Evolutionary conservation across 2,329 filamentous ascomycete species (phyloP).

Genomic region (Chaetomium sp.): DNA sequence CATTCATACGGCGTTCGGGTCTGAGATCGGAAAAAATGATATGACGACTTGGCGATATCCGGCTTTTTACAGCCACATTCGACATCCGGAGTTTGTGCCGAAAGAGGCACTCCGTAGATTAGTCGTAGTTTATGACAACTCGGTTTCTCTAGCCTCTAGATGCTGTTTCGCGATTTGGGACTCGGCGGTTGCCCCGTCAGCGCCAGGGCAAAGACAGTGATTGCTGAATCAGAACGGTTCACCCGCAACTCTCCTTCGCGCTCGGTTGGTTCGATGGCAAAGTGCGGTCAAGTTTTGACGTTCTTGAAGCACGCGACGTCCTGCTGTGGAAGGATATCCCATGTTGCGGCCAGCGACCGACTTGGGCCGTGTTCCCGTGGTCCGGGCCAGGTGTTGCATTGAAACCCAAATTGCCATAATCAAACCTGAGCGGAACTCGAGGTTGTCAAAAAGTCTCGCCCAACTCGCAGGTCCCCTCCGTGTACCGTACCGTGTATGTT

Average conservation of each 20-base stretch:
- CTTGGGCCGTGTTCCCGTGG: neutral
- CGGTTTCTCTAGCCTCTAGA: slow-evolving; percentile 14
- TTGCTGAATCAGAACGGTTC: no score
- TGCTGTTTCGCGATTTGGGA: neutral
- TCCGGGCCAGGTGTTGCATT: slow-evolving; percentile 21
- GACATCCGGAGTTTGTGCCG: slow-evolving; percentile 27
- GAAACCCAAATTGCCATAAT: slow-evolving; percentile 26
- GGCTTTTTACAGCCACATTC: slow-evolving; percentile 29
- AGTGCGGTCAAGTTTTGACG: neutral
- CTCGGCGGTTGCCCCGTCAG: no score
- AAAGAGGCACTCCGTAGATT: slow-evolving; percentile 27
- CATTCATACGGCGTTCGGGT: slow-evolving; percentile 49
- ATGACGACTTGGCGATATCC: slow-evolving; percentile 35
- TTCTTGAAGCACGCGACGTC: neutral
- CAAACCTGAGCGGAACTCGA: slow-evolving; percentile 15
- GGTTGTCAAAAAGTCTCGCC: neutral
- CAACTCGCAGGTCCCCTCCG: neutral
- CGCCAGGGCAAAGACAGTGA: no score
- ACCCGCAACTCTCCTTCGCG: neutral
- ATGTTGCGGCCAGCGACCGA: neutral
- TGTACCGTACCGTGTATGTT: slow-evolving; percentile 1
- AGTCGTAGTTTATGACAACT: slow-evolving; percentile 35
- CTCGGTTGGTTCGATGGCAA: neutral
- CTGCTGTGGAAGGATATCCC: neutral
- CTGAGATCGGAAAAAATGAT: slow-evolving; percentile 33